A percentile compares a stretch with the other conserved stretches of the same genome.
These are phyloP conservation scores for Candida quercuum DNA, from an alignment of 805 yeast species.

Conservation along the genomic window DNA sequence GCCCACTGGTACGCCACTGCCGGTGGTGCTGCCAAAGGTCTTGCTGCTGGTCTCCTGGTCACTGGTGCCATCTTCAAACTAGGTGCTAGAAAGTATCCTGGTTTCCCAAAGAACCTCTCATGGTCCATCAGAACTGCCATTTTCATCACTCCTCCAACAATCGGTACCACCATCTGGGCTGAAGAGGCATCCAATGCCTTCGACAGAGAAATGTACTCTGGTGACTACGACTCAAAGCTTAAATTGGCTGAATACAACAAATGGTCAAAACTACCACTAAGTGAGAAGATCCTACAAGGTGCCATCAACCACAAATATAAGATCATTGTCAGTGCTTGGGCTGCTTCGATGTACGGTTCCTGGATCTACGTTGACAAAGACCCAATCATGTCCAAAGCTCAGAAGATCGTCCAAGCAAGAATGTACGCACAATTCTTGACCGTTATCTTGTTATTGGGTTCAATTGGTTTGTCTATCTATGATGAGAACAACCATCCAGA, in stretches of 20 bases:
- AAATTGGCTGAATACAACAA: constrained; percentile 40
- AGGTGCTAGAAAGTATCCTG: constrained; percentile 44
- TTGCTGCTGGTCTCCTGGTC: constrained; percentile 47
- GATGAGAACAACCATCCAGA: constrained; percentile 51
- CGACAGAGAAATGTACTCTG: constrained; percentile 56
- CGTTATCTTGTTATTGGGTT: constrained; percentile 61
- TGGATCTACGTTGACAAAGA: constrained; percentile 72
- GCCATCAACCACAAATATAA: constrained; percentile 55
- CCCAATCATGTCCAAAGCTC: constrained; percentile 66
- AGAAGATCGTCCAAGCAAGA: constrained; percentile 83
- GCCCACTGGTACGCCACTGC: constrained; percentile 58
- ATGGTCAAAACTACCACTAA: constrained; percentile 44
- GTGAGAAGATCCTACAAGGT: constrained; percentile 45
- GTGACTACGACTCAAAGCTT: constrained; percentile 33
- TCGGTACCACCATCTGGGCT: constrained; percentile 56
- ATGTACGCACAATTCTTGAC: constrained; percentile 87
- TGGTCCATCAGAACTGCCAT: constrained; percentile 60
- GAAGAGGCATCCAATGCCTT: constrained; percentile 67
- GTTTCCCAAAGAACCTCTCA: constrained; percentile 37
- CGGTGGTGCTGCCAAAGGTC: constrained; percentile 59
- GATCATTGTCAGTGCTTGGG: constrained; percentile 72
- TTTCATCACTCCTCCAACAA: constrained; percentile 62
- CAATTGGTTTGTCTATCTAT: constrained; percentile 60
- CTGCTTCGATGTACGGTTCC: constrained; percentile 73
- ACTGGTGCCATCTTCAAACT: constrained; percentile 49